Evolutionary conservation across 208 protist genomes (phyloP).

Genomic region (Acanthamoeba culbertsoni): DNA sequence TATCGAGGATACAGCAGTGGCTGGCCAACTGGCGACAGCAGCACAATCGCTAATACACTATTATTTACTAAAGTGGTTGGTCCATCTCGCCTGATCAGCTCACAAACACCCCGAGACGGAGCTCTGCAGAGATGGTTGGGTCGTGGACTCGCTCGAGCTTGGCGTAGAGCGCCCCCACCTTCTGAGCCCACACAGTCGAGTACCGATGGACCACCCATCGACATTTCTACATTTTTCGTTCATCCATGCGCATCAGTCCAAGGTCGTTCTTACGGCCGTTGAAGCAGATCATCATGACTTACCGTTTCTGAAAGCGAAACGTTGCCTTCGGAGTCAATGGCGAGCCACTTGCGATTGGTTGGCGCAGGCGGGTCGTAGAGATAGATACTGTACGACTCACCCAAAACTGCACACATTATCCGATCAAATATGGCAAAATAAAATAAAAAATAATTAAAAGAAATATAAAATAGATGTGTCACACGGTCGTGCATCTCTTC

Average conservation of each 20-base stretch:
- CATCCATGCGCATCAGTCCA: not conserved
- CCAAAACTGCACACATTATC: no score
- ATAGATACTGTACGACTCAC: not conserved
- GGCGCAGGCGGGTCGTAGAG: not conserved
- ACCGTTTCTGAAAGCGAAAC: not conserved
- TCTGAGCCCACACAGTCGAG: conserved; percentile 41
- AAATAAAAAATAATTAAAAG: not conserved
- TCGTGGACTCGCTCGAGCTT: not conserved
- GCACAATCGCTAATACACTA: no score
- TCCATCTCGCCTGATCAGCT: no score
- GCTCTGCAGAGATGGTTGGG: not conserved
- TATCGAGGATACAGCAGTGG: conserved; percentile 77
- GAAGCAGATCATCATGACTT: not conserved
- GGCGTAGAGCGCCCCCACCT: not conserved
- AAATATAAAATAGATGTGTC: not conserved
- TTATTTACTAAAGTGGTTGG: no score
- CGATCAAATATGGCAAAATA: not conserved
- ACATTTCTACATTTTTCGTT: not conserved
- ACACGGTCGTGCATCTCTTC: no score
- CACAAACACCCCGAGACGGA: conserved; percentile 26
- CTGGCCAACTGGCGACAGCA: conserved; percentile 39
- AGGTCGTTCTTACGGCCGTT: not conserved
- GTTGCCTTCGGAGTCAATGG: not conserved
- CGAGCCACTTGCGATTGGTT: not conserved
- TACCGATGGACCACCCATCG: conserved; percentile 35